phyloP scores from a whole-genome alignment of 2,329 filamentous ascomycete species.

The Fusarium sarcochroum region DNA sequence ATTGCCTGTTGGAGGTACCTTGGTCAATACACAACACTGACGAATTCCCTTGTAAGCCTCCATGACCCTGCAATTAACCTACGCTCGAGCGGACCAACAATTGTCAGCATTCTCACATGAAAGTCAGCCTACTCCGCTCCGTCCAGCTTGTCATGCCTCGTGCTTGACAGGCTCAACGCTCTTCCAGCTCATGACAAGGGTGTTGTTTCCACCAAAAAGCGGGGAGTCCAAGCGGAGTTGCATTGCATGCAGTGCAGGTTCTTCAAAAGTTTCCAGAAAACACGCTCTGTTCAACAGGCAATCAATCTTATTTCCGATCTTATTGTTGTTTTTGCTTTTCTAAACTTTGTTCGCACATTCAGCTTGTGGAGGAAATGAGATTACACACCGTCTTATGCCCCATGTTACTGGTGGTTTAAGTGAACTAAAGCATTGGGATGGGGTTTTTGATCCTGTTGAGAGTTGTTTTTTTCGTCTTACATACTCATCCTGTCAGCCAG shows the following conservation, averaged over 20 bases:
- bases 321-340: constrained; percentile 20
- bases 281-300: constrained; percentile 5
- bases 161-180: constrained; percentile 12
- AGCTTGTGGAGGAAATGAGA: constrained; percentile 16
- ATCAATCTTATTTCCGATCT: constrained; percentile 19
- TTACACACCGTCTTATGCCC: constrained; percentile 2
- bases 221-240: constrained; percentile 18
- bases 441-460: constrained; percentile 4
- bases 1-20: constrained; percentile 1
- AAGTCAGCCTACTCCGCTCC: constrained; percentile 29
- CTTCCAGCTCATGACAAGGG: constrained; percentile 22
- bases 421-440: constrained; percentile 19
- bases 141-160: constrained; percentile 26
- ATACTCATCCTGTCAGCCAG: constrained; percentile 14
- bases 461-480: constrained; percentile 8
- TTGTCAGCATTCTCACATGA: constrained; percentile 17
- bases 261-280: constrained; percentile 37
- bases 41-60: constrained; percentile 17
- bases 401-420: constrained; percentile 16
- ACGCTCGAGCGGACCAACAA: not conserved
- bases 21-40: constrained; percentile 17
- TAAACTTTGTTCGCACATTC: not conserved
- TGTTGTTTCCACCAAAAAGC: constrained; percentile 26
- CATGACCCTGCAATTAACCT: constrained; percentile 19
- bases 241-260: constrained; percentile 5